phyloP scores from a whole-genome alignment of 2,329 filamentous ascomycete genomes.

The Curvularia spicifera region DNA sequence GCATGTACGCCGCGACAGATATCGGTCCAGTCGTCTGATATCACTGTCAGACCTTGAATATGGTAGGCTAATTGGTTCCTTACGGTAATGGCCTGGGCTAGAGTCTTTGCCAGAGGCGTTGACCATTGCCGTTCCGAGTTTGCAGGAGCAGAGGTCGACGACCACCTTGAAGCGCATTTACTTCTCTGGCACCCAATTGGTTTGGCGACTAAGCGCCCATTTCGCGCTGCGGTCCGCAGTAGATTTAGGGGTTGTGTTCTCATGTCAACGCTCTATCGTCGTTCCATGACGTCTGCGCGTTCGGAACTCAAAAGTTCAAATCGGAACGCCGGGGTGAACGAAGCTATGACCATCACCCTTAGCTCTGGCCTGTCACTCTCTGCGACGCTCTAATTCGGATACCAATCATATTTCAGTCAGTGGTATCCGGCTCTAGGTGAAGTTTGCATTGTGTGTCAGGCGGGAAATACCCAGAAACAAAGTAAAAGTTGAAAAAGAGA shows the following conservation, averaged over 20 bases:
- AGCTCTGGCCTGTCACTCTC: conserved; percentile 9
- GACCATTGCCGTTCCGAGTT: conserved; percentile 72
- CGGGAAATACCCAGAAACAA: neutral
- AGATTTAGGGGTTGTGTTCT: conserved; percentile 38
- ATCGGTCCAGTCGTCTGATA: conserved; percentile 84
- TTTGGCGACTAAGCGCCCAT: conserved; percentile 19
- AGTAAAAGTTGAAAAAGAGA: neutral
- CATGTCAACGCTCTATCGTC: conserved; percentile 38
- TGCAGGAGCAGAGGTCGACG: conserved; percentile 26
- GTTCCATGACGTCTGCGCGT: conserved; percentile 43
- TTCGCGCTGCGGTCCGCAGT: conserved; percentile 32
- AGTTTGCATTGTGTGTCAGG: neutral
- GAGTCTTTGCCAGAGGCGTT: conserved; percentile 85
- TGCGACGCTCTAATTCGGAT: neutral
- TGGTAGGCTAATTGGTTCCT: conserved; percentile 13
- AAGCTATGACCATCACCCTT: conserved; percentile 43
- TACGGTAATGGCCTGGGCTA: conserved; percentile 87
- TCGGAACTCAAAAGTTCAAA: conserved; percentile 33
- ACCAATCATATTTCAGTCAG: neutral
- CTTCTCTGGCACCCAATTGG: conserved; percentile 10
- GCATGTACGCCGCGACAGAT: conserved; percentile 94
- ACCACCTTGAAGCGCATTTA: conserved; percentile 48
- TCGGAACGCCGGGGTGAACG: conserved; percentile 38
- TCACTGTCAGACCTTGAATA: conserved; percentile 6
- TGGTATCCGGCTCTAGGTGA: neutral